Evolutionary conservation across 2,329 filamentous ascomycete genomes (phyloP).

Genomic region (Alternaria ventricosa): DNA sequence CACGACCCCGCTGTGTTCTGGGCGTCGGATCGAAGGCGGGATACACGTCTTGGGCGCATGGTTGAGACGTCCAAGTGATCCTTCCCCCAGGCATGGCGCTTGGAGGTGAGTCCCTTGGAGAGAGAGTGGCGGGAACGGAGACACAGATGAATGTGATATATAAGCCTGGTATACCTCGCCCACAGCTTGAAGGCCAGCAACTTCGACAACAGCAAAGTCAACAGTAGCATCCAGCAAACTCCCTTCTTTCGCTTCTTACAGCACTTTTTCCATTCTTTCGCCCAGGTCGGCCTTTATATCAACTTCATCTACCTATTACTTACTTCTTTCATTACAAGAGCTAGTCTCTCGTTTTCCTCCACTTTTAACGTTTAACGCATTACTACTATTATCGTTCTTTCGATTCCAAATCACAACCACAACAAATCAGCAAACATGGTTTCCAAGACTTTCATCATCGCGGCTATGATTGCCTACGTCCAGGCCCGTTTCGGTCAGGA

Average conservation of each 20-base stretch:
- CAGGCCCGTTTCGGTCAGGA: constrained; percentile 67
- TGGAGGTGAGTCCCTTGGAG: constrained; percentile 2
- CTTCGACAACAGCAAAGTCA: constrained; percentile 26
- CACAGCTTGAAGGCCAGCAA: constrained; percentile 30
- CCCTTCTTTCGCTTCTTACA: constrained; percentile 14
- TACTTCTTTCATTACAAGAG: constrained; percentile 31
- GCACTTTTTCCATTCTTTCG: constrained; percentile 32
- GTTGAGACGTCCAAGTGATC: constrained; percentile 36
- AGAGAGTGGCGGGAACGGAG: not conserved
- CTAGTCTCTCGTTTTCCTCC: constrained; percentile 40
- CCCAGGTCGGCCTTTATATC: constrained; percentile 40
- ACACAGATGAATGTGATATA: constrained; percentile 32
- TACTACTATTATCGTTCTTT: not conserved
- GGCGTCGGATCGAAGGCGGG: constrained; percentile 10
- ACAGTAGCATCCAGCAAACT: constrained; percentile 30
- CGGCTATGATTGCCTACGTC: constrained; percentile 43
- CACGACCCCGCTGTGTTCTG: constrained; percentile 11
- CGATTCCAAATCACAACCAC: not conserved
- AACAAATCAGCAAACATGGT: constrained; percentile 35
- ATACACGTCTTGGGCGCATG: constrained; percentile 21
- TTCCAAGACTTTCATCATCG: constrained; percentile 41
- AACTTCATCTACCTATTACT: constrained; percentile 3
- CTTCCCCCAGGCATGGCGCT: constrained; percentile 22
- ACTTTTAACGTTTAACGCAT: constrained; percentile 1
- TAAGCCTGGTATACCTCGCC: constrained; percentile 18